These are phyloP conservation scores for Vigna mungo DNA, from an alignment of 306 rosid genomes.

Conservation along the genomic window DNA sequence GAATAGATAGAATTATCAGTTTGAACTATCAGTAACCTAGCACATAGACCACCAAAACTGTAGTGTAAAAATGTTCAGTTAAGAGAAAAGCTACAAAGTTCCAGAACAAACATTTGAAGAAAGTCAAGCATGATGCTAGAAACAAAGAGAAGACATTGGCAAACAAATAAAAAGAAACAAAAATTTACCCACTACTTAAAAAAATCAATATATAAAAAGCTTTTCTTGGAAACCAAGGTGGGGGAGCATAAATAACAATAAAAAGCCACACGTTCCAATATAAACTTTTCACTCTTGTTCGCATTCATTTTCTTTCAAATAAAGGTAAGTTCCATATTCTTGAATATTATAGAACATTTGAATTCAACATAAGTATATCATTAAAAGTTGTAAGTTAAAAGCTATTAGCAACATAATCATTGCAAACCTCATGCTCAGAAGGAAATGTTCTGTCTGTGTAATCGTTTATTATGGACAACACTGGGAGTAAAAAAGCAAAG, in stretches of 20 bases:
- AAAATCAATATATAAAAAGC: neutral
- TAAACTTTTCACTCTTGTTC: neutral
- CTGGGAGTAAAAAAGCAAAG: constrained; percentile 69
- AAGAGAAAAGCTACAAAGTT: constrained; percentile 1
- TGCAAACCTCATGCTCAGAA: constrained; percentile 70
- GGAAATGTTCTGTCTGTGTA: constrained; percentile 54
- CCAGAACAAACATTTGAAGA: constrained; percentile 9
- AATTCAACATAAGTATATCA: constrained; percentile 11
- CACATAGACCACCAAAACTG: neutral
- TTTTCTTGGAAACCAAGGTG: neutral
- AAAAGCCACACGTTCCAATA: neutral
- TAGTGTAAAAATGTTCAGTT: neutral
- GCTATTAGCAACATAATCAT: neutral
- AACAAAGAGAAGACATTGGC: constrained; percentile 7
- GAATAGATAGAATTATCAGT: no score
- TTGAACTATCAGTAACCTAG: no score
- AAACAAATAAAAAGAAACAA: neutral
- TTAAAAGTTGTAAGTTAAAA: neutral
- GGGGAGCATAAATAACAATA: neutral
- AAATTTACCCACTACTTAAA: neutral
- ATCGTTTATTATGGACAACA: constrained; percentile 77
- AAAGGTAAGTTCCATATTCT: neutral
- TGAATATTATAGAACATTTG: neutral
- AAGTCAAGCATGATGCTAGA: neutral
- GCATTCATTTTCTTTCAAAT: neutral